Conservation (phyloP, 768 basidiomycete species). For the Suillus placidus region DNA sequence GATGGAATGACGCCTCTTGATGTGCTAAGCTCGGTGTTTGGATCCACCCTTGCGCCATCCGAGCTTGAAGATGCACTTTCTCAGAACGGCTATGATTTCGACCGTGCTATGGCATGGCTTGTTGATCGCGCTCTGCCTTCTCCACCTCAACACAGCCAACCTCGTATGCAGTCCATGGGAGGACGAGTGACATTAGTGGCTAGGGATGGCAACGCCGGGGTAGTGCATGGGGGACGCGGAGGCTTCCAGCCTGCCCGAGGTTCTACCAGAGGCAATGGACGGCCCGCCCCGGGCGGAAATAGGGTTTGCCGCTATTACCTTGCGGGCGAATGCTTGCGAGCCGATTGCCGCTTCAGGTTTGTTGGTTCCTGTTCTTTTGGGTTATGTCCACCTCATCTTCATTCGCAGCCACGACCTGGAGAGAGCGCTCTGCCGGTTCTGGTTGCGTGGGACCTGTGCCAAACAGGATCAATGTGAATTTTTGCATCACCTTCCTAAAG, state of each 20-base stretch:
- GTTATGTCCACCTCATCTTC: constrained; percentile 12
- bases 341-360: constrained; percentile 98
- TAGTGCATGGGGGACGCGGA: constrained; percentile 47
- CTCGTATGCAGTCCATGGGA: constrained; percentile 62
- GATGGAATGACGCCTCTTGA: constrained; percentile 99
- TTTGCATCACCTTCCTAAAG: constrained; percentile 86
- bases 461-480: constrained; percentile 98
- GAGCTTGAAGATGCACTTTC: constrained; percentile 94
- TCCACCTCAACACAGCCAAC: constrained; percentile 40
- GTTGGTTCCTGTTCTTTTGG: constrained; percentile 23
- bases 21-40: constrained; percentile 92
- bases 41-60: constrained; percentile 82
- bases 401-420: constrained; percentile 85
- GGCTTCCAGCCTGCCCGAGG: constrained; percentile 31
- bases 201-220: constrained; percentile 47
- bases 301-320: constrained; percentile 96
- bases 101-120: constrained; percentile 92
- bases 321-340: constrained; percentile 92
- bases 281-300: constrained; percentile 55
- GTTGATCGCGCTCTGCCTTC: constrained; percentile 69
- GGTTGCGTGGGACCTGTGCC: constrained; percentile 96
- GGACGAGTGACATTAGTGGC: constrained; percentile 69
- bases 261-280: constrained; percentile 25
- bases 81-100: constrained; percentile 91
- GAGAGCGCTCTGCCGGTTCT: constrained; percentile 93